phyloP scores from a whole-genome alignment of 768 basidiomycete species.

The Lactarius pseudohatsudake region DNA sequence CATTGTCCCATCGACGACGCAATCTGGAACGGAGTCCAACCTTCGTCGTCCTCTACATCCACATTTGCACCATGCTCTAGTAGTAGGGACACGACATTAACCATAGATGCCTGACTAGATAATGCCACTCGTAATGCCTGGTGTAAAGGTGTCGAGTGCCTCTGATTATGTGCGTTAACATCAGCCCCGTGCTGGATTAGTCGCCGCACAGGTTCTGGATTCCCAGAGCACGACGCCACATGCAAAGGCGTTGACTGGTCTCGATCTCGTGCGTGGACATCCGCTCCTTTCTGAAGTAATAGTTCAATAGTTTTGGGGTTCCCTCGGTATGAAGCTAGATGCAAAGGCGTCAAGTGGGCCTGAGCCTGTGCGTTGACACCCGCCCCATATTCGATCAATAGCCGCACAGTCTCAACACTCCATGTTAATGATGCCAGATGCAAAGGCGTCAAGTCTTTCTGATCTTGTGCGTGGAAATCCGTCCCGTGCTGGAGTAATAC shows the following conservation, averaged over 20 bases:
- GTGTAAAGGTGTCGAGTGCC: background rate
- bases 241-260: background rate
- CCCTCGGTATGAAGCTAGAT: too few relatives aligned
- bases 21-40: background rate
- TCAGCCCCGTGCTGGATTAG: background rate
- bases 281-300: background rate
- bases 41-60: background rate
- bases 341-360: too few relatives aligned
- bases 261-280: background rate
- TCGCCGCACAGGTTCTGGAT: background rate
- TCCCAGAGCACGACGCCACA: background rate
- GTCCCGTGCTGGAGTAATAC: too few relatives aligned
- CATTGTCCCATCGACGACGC: background rate
- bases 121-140: background rate
- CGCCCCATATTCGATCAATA: too few relatives aligned
- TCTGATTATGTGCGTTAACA: background rate
- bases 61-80: background rate
- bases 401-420: too few relatives aligned
- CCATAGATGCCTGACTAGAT: background rate
- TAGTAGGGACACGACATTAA: background rate
- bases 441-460: too few relatives aligned
- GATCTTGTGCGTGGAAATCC: too few relatives aligned
- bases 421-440: too few relatives aligned
- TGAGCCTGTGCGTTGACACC: too few relatives aligned
- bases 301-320: too few relatives aligned